Percentiles rank a stretch among this genome's conserved stretches.
Conservation (phyloP, 2,329 filamentous ascomycete genomes). For the Paraphoma sp. region DNA sequence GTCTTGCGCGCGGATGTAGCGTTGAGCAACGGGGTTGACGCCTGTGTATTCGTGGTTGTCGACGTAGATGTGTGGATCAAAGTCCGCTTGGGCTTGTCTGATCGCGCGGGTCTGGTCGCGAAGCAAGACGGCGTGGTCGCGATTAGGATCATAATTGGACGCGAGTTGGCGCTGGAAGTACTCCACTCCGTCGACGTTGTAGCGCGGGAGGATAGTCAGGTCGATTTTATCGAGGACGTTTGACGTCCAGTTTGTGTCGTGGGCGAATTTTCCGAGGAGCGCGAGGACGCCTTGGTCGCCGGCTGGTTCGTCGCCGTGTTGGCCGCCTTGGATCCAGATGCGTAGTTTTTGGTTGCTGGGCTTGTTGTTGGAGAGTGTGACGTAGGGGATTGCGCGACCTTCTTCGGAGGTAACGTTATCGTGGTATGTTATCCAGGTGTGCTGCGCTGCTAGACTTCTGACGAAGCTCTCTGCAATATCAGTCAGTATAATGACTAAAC, state of each 20-base stretch:
- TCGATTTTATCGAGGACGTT: constrained; percentile 30
- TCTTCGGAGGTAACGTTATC: constrained; percentile 28
- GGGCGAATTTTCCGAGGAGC: constrained; percentile 34
- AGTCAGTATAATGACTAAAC: not conserved
- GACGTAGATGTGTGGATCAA: constrained; percentile 33
- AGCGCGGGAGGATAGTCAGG: constrained; percentile 32
- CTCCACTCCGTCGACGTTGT: constrained; percentile 37
- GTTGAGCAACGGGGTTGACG: constrained; percentile 8
- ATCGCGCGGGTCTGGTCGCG: constrained; percentile 34
- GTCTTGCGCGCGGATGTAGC: constrained; percentile 32
- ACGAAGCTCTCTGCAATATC: constrained; percentile 6
- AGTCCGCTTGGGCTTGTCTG: constrained; percentile 23
- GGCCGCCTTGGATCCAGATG: constrained; percentile 37
- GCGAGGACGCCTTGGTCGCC: constrained; percentile 37
- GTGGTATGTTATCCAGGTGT: constrained; percentile 29
- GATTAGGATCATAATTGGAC: constrained; percentile 34
- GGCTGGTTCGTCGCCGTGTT: constrained; percentile 40
- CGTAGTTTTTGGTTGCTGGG: constrained; percentile 21
- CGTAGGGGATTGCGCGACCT: constrained; percentile 27
- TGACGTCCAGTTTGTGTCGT: constrained; percentile 27
- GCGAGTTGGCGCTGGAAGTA: constrained; percentile 30
- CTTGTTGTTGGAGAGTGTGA: constrained; percentile 19
- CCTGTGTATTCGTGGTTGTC: constrained; percentile 38
- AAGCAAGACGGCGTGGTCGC: constrained; percentile 35
- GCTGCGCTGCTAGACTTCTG: constrained; percentile 8